Evolutionary conservation across 768 basidiomycete genomes (phyloP), one percentile per base, ranked within the genome.

Genomic region (Pisolithus orientalis): DNA sequence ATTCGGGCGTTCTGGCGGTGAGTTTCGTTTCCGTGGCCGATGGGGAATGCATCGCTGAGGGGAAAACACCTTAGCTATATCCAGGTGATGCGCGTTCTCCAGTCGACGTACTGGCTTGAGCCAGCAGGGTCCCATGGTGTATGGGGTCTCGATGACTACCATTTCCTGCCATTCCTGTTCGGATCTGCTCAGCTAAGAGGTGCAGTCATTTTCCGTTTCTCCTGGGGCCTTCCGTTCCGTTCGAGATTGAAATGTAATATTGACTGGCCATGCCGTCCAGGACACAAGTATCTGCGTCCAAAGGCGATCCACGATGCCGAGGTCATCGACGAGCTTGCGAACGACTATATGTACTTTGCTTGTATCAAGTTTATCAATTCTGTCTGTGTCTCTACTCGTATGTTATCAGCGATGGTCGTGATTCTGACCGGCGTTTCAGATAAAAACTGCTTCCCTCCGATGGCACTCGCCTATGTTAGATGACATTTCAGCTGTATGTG

Each of bases 391-490:
- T 25, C 38, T 27, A 34, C 3, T 47, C n/a, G 5, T 39, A 40
- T 25, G 27, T 21, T 34, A 10, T 53, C 32, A 13, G 13, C 48
- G 8, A 40, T 25, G 29, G 8, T 0, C 2, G 29, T 31, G 24
- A 47, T 21, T n/a, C 39, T 44, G 27, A 0, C 38, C 29, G 6
- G 1, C 45, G 13, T 17, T 28, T 11, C 55, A 94, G 90, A 91
- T 97, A 58, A 98, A 98, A 66, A 92, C 94, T 0, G 94, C 94
- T 0, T 94, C 94, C 0, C 76, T 98, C 0, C 80, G 93, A 48
- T 99, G 95, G 95, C 95, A 99, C 71, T 96, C 93, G 0, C 95
- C 95, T 1, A 98, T 99, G 95, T 80, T 99, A 6, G 92, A 97
- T 66, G 95, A 98, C 63, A 98, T 98, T 51, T 94, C 93, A 1